These are phyloP conservation scores for Glycyrrhiza uralensis DNA, from an alignment of 306 rosid genomes.

Conservation along the genomic window DNA sequence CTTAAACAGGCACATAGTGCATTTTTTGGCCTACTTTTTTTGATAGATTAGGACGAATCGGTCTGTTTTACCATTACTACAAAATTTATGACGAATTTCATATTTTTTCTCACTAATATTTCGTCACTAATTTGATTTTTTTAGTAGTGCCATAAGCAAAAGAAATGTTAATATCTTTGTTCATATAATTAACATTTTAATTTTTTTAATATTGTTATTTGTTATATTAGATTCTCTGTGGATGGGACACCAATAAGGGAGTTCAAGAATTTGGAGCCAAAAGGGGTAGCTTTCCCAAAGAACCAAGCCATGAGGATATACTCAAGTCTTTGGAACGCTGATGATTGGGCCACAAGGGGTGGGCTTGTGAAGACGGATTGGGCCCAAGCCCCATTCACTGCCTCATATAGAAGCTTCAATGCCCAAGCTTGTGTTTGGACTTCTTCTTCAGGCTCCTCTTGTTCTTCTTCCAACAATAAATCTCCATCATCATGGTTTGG, in stretches of 20 bases:
- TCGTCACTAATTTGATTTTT: too few species aligned
- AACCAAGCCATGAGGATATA: conserved; percentile 52
- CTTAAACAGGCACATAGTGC: too few species aligned
- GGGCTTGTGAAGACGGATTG: conserved; percentile 67
- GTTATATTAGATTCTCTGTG: conserved; percentile 35
- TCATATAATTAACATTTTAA: neutral
- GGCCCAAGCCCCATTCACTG: conserved; percentile 59
- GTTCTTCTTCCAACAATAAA: conserved; percentile 29
- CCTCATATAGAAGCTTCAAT: conserved; percentile 49
- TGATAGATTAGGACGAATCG: too few species aligned
- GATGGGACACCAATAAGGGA: conserved; percentile 63
- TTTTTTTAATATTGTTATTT: neutral
- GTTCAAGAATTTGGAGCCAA: conserved; percentile 57
- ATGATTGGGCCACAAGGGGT: conserved; percentile 68
- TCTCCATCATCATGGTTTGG: conserved; percentile 35
- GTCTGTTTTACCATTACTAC: too few species aligned
- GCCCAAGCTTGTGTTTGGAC: conserved; percentile 42
- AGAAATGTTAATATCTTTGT: neutral
- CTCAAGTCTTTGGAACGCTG: conserved; percentile 65
- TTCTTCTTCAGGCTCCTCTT: conserved; percentile 37
- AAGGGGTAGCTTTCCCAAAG: conserved; percentile 50
- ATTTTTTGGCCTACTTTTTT: too few species aligned
- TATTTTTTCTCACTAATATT: too few species aligned
- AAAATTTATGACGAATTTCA: too few species aligned
- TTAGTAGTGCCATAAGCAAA: too few species aligned